Evolutionary conservation across 345 rosid genomes (phyloP), one percentile per base, ranked within the genome.

Genomic region (Mangifera indica): DNA sequence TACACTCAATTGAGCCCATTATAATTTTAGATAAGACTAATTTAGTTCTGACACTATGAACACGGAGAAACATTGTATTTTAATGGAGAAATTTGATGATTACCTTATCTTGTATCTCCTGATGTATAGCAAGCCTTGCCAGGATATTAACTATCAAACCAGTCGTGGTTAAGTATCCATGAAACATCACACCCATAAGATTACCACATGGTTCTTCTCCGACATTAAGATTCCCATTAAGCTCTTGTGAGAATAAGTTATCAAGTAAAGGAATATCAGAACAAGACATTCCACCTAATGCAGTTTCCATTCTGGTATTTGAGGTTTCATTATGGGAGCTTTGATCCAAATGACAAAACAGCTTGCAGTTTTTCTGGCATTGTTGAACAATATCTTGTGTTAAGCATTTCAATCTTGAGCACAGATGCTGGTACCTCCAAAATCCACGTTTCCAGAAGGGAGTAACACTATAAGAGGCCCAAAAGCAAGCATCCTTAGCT

Each of bases 401-500:
- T 60, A 88, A 69, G 63, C 80, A 68, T 76, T 78, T 88, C 81
- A 86, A 71, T 72, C 82, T 81, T 25, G 77, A 60, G 76, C 88
- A 86, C 69, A 79, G 56, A 21, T 65, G 76, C 63, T 67, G 85
- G 61, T 80, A 86, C 76, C 60, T 84, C 90, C 93, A 85, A 75
- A 83, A 88, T 58, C 83, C 89, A 42, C n/a, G 69, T 57, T 77
- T 77, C 93, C 93, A 88, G 42, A 88, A 72, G 15, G 93, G 93
- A 11, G 84, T 70, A 60, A 88, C 69, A 67, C 72, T 69, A 70
- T 83, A 85, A 52, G 91, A 88, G 13, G 91, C 90, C 89, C 91
- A 88, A 80, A 86, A 80, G 61, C 85, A 74, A 66, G 85, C 87
- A 78, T 86, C 89, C 76, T 83, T 85, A 45, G 89, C 83, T 63